Percentiles rank a stretch among this genome's conserved stretches.
Evolutionary conservation across 2,329 filamentous ascomycete genomes (phyloP).

Genomic region (Aureobasidium lini): DNA sequence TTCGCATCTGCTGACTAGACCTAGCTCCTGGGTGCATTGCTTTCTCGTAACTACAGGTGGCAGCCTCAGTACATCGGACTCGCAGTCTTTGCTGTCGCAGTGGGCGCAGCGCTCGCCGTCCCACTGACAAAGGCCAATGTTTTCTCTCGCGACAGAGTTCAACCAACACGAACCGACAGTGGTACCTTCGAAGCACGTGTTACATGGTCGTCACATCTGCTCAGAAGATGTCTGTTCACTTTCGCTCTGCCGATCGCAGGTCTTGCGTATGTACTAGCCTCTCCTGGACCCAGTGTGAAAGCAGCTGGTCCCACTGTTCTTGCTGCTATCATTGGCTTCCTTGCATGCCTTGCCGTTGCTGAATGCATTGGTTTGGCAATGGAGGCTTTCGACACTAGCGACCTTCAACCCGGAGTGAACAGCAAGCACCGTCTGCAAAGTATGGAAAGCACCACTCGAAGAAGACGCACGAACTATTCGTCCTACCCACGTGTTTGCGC

Average conservation of each 20-base stretch:
- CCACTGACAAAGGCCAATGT: slow-evolving; percentile 65
- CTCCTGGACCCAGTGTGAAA: slow-evolving; percentile 53
- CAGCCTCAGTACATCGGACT: slow-evolving; percentile 59
- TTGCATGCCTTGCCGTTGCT: slow-evolving; percentile 64
- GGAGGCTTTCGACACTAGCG: slow-evolving; percentile 76
- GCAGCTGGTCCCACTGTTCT: slow-evolving; percentile 60
- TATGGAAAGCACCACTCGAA: slow-evolving; percentile 35
- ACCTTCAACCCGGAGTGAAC: slow-evolving; percentile 65
- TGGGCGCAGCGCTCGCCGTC: slow-evolving; percentile 62
- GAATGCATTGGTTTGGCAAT: slow-evolving; percentile 72
- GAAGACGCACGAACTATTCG: slow-evolving; percentile 62
- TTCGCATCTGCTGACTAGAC: neutral
- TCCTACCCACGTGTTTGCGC: slow-evolving; percentile 67
- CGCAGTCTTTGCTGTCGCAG: slow-evolving; percentile 56
- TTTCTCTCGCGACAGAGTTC: slow-evolving; percentile 58
- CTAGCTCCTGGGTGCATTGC: slow-evolving; percentile 59
- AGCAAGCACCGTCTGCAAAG: slow-evolving; percentile 39
- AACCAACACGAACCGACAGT: slow-evolving; percentile 54
- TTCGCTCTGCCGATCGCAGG: slow-evolving; percentile 59
- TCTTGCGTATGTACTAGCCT: slow-evolving; percentile 60
- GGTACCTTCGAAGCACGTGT: slow-evolving; percentile 59
- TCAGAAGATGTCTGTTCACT: slow-evolving; percentile 61
- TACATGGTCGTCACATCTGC: slow-evolving; percentile 64
- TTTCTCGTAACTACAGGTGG: slow-evolving; percentile 60
- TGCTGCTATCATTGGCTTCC: slow-evolving; percentile 59